Base-by-base conservation (phyloP, 352 stramenopile genomes). In the Pythium pyrilobum region DNA sequence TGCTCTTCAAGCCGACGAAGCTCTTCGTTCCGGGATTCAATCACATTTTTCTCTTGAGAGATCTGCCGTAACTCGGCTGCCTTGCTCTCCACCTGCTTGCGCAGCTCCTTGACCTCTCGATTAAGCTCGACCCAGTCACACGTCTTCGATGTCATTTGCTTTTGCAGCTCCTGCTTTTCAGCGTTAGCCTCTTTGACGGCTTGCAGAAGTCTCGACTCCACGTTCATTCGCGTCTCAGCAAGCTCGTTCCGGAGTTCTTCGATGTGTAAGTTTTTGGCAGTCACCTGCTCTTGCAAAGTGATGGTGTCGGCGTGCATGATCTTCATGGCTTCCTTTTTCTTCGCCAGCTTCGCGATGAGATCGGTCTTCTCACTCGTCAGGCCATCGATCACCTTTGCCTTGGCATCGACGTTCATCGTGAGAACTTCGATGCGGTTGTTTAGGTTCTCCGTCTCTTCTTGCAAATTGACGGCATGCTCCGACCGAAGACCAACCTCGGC, bases 221-320 rank as follows among this genome's bases (percentile, higher is more conserved):
- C n/a, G 23, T 74, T 39, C 9, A 62, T 24, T 23, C 69, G 55
- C 11, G 77, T 29, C 27, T 64, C 56, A 7, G 36, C 37, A 28
- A 75, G 33, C 38, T 73, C 56, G 15, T 62, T 46, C 29, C 66
- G 47, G 2, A 80, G 59, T 15, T 60, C 43, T 12, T 61, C 41
- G 18, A 49, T 46, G 24, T 61, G 36, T 15, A 55, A 25, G 23
- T 20, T 41, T 32, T 52, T 56, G 3, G 18, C 36, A 4, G 43
- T 46, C 4, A 45, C 13, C 11, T 63, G 55, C 38, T 51, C 16
- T 20, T 52, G 29, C n/a, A 63, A 32, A 6, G 44, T 13, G 15
- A 25, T 28, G n/a, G 32, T 27, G 8, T 63, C 42, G 1, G 46
- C 33, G 1, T 46, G 32, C 39, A 47, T 37, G 8, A 23, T 16